A percentile compares a stretch with the other conserved stretches of the same genome.
These are phyloP conservation scores for Blastobotrys muscicola DNA, from an alignment of 805 yeast genomes.

Conservation along the genomic window DNA sequence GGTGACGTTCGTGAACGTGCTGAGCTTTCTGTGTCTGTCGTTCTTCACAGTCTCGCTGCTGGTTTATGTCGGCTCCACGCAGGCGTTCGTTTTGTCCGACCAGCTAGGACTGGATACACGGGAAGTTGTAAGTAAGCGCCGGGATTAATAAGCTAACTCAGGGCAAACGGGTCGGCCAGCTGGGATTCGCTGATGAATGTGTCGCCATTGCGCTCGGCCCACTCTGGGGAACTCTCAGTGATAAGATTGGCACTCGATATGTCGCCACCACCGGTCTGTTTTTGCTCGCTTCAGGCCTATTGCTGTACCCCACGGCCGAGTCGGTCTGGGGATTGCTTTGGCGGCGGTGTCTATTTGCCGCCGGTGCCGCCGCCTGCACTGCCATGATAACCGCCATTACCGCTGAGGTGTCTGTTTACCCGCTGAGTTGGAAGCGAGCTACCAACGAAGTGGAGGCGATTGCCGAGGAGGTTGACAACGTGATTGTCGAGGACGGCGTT, in stretches of 20 bases:
- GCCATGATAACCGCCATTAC: conserved; percentile 54
- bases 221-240: conserved; percentile 52
- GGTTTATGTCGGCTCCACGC: conserved; percentile 36
- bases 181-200: conserved; percentile 53
- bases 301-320: conserved; percentile 40
- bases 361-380: conserved; percentile 47
- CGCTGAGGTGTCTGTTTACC: conserved; percentile 36
- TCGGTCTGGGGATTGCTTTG: conserved; percentile 42
- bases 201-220: conserved; percentile 47
- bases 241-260: conserved; percentile 51
- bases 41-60: conserved; percentile 33
- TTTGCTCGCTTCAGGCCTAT: conserved; percentile 38
- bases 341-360: conserved; percentile 47
- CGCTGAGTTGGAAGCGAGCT: no score
- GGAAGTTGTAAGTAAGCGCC: conserved; percentile 16
- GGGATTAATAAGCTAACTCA: conserved; percentile 3
- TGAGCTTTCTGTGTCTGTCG: conserved; percentile 29
- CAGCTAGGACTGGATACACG: conserved; percentile 24
- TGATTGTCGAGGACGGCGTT: no score
- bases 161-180: conserved; percentile 40
- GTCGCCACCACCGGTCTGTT: conserved; percentile 41
- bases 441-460: no score
- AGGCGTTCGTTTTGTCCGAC: conserved; percentile 36
- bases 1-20: conserved; percentile 3
- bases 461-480: no score